phyloP scores from a whole-genome alignment of 176 grass and related monocot genomes.

The Aegilops bicornis region DNA sequence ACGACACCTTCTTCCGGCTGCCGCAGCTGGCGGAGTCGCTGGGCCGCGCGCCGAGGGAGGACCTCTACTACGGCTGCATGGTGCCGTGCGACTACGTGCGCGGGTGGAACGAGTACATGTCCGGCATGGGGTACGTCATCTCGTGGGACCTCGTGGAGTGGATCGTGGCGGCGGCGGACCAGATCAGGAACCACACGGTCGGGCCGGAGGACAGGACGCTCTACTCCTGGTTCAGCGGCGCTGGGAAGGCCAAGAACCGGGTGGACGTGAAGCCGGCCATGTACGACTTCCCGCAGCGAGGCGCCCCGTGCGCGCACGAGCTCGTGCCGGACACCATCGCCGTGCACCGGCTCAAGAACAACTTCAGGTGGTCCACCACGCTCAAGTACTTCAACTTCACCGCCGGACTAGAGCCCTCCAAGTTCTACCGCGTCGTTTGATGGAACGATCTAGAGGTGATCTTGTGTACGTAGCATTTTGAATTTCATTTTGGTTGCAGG shows the following conservation, averaged over 20 bases:
- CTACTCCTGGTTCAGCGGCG: constrained; percentile 32
- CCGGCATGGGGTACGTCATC: constrained; percentile 55
- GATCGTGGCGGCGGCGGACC: constrained; percentile 29
- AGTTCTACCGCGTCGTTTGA: constrained; percentile 18
- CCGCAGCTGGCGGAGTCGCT: constrained; percentile 3
- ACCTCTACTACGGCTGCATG: constrained; percentile 29
- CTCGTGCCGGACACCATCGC: constrained; percentile 42
- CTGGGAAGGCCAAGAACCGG: constrained; percentile 34
- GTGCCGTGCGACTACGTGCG: constrained; percentile 22
- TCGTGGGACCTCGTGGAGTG: constrained; percentile 54
- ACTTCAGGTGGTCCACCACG: constrained; percentile 29
- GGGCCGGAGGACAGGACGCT: constrained; percentile 49
- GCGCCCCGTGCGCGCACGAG: neutral
- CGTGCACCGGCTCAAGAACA: constrained; percentile 51
- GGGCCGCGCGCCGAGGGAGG: neutral
- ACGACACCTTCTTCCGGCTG: constrained; percentile 41
- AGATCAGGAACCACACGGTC: neutral
- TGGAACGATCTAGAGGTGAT: neutral
- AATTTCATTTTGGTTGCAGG: neutral
- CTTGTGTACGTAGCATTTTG: neutral
- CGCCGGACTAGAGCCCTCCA: constrained; percentile 17
- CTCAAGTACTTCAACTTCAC: constrained; percentile 58
- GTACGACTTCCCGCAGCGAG: constrained; percentile 30
- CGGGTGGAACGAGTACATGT: constrained; percentile 46
- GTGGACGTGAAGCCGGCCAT: constrained; percentile 43